Evolutionary conservation across 2,329 filamentous ascomycete genomes (phyloP), one percentile per base, ranked within the genome.

Genomic region (Stachybotrys echinatus): DNA sequence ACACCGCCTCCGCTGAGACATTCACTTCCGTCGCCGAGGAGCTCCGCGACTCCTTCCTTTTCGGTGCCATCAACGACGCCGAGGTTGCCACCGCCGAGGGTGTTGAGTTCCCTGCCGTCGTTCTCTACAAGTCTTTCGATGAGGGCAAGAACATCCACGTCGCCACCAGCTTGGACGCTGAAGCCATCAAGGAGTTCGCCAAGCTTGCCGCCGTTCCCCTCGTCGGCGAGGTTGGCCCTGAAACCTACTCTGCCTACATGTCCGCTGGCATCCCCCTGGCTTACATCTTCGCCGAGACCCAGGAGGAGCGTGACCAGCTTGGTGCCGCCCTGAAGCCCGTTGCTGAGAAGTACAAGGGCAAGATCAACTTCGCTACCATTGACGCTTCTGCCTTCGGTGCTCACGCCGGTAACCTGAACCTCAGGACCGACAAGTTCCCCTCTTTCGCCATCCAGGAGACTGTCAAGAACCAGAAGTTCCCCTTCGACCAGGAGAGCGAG

Each of bases 361-460:
- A 84, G 70, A 83, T 99, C 78, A 97, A 95, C 87, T 95, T 99
- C 70, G 94, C 92, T 58, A 96, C 91, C 65, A 97, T 99, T 63
- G 94, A 99, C 67, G 92, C 94, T 60, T 89, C 89, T 79, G 73
- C 88, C 53, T 99, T 95, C 67, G 94, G 94, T 68, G 91, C 92
- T 60, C 94, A 99, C 75, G 92, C 90, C 60, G 84, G 83, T 64
- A 99, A 99, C 84, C 83, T 99, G 61, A 99, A 99, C 84, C 88
- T 99, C 56, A 90, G 95, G 75, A 82, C 88, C 54, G 88, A 92
- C 77, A 88, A 90, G 73, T 99, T 95, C 86, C 94, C 94, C 54
- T 87, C 92, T 54, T 99, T 99, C 73, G 94, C 92, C 65, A 97
- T 99, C 70, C 94, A 99, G 76, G 89, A 96, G 69, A 90, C 86